Conservation (phyloP, 23 red algal genomes). For the Gracilaria vermiculophylla region DNA sequence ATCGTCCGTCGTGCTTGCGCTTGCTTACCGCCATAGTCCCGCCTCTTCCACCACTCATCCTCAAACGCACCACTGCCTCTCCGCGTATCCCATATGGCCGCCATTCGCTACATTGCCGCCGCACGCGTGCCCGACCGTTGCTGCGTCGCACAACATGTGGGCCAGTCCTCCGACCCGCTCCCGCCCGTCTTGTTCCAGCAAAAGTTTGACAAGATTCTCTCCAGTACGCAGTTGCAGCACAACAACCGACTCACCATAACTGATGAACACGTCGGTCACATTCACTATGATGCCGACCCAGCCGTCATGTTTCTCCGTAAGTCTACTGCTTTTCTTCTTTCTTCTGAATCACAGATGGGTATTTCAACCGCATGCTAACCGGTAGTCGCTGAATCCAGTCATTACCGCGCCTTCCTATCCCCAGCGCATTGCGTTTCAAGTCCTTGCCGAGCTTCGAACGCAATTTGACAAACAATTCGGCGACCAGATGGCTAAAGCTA, state of each 20-base stretch:
- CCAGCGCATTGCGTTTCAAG: slow-evolving; percentile 78
- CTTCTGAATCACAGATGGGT: no score
- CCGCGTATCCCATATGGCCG: neutral
- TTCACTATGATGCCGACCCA: slow-evolving; percentile 83
- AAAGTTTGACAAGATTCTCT: slow-evolving; percentile 52
- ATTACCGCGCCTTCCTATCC: slow-evolving; percentile 57
- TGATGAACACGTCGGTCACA: slow-evolving; percentile 58
- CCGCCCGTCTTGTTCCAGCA: slow-evolving; percentile 2
- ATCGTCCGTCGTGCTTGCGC: no score
- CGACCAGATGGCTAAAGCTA: slow-evolving; percentile 17
- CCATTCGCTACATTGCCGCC: slow-evolving; percentile 48
- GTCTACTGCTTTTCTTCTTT: neutral
- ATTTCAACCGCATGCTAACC: neutral
- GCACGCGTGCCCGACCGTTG: slow-evolving; percentile 50
- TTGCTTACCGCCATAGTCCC: no score
- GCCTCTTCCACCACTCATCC: no score
- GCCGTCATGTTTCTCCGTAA: slow-evolving; percentile 58
- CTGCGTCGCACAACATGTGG: slow-evolving; percentile 15
- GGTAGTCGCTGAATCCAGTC: neutral
- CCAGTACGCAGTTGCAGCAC: slow-evolving; percentile 31
- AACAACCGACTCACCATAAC: slow-evolving; percentile 75
- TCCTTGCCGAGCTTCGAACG: slow-evolving; percentile 66
- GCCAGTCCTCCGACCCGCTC: neutral
- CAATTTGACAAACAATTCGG: slow-evolving; percentile 47
- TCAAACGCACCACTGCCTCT: no score